Evolutionary conservation across 202 grass and related monocot species (phyloP), one percentile per base, ranked within the genome.

Genomic region (Schoenoplectus triqueter): DNA sequence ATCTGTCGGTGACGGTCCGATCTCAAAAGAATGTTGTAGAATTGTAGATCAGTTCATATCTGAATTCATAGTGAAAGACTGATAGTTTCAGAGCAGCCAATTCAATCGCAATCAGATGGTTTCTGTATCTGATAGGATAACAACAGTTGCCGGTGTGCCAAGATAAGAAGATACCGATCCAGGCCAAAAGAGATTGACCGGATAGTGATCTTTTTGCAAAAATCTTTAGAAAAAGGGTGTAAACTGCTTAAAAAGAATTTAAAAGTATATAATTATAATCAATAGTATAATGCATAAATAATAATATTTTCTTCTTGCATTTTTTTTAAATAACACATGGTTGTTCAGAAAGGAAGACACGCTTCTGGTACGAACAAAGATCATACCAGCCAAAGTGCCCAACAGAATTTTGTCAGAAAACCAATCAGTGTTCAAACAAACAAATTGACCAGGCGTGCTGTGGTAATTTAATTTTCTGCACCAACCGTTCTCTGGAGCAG

Each of bases 391-490:
- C 50, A 10, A 52, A 11, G 10, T 13, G 54, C 14, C 14, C 57
- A 61, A 62, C 59, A 62, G 59, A 62, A 62, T 62, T 15, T 18
- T 62, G 59, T 62, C 59, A 62, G 59, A 62, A 62, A 62, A 62
- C 59, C 59, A 62, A 62, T 18, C 59, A 62, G n/a, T 62, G 59
- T 62, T 62, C 15, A 62, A 62, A 62, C 59, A 62, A 62, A 62
- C 59, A n/a, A 62, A 60, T 3, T 5, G 4, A 60, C 13, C 56
- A 60, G 50, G 50, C 50, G 50, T 52, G 50, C 50, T 52, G 50
- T 52, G 50, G 7, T 52, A 10, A 52, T 52, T 52, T 52, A 52
- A 52, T 52, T 52, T 10, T 52, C 50, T 52, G 50, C 50, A 60
- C 56, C 56, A 60, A 62, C n/a, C 59, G n/a, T 62, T 62, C 15